Evolutionary conservation across 1,139 yeast species (phyloP).

Genomic region (Candida sp.): DNA sequence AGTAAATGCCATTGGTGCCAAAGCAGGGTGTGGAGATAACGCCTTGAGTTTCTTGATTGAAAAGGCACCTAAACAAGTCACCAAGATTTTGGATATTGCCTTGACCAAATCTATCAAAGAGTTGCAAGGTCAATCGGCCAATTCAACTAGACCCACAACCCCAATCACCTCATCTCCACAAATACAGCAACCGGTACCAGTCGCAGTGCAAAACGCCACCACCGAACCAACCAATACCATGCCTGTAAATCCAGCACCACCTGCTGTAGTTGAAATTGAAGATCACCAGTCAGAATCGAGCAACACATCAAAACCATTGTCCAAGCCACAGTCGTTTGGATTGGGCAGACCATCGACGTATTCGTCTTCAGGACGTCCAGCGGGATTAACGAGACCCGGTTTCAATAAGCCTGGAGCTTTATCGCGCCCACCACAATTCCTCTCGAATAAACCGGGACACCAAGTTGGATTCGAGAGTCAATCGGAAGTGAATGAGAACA

Average conservation of each 20-base stretch:
- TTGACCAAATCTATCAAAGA: conserved; percentile 76
- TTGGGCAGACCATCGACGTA: conserved; percentile 10
- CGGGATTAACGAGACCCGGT: conserved; percentile 17
- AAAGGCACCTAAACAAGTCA: conserved; percentile 83
- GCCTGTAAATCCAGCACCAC: conserved; percentile 3
- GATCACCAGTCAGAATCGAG: neutral
- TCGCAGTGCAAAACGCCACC: no score
- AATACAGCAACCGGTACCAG: no score
- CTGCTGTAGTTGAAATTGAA: neutral
- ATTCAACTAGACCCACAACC: conserved; percentile 24
- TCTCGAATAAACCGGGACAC: conserved; percentile 24
- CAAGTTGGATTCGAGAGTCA: neutral
- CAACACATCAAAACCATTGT: conserved; percentile 1
- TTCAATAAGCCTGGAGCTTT: conserved; percentile 21
- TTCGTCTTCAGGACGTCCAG: conserved; percentile 11
- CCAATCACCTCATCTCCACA: conserved; percentile 21
- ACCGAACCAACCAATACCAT: neutral
- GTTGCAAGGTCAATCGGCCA: conserved; percentile 27
- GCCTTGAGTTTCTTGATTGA: conserved; percentile 80
- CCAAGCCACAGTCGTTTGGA: conserved; percentile 14
- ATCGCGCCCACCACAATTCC: conserved; percentile 30
- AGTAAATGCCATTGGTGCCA: conserved; percentile 82
- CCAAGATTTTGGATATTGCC: conserved; percentile 79
- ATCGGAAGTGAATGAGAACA: conserved; percentile 3
- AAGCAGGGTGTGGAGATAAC: conserved; percentile 78